phyloP scores from a whole-genome alignment of 129 eudicot genomes.

The Daucus carota region DH1_v3.0 NC_030388.2:17115001-17115500 shows the following conservation, averaged over 20 bases:
- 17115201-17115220: neutral
- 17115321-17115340: neutral
- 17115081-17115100: too few species aligned
- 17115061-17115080: too few species aligned
- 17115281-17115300: neutral
- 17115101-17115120: too few species aligned
- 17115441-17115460: conserved; percentile 7
- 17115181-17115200: neutral
- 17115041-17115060: too few species aligned
- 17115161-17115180: neutral
- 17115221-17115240: neutral
- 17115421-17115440: neutral
- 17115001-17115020: too few species aligned
- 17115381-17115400: neutral
- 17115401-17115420: neutral
- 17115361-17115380: neutral
- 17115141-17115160: too few species aligned
- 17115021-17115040: too few species aligned
- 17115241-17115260: neutral
- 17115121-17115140: too few species aligned
- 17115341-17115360: neutral
- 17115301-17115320: conserved; percentile 4
- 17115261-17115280: neutral
- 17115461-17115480: neutral
- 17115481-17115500: neutral